Percentiles rank a stretch among this genome's conserved stretches.
These are phyloP conservation scores for Calonectria pseudoreteaudii DNA, from an alignment of 2,329 filamentous ascomycete genomes.

Conservation along the genomic window DNA sequence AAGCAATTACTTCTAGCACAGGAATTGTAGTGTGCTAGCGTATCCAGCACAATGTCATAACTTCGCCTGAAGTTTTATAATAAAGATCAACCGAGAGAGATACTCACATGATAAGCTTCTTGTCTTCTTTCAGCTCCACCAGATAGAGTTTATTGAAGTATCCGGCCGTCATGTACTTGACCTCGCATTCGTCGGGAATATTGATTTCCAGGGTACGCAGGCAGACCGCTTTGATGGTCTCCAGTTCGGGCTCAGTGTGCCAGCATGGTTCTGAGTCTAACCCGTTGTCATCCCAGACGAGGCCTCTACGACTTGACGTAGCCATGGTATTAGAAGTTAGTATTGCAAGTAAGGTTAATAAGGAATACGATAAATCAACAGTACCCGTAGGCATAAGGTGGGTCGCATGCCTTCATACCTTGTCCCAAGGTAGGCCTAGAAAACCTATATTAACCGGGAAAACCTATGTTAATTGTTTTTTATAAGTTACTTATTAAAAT, in stretches of 20 bases:
- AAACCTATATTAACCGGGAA: too few species aligned
- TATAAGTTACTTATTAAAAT: too few species aligned
- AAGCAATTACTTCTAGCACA: conserved; percentile 48
- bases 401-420: too few species aligned
- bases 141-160: conserved; percentile 41
- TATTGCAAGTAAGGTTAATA: too few species aligned
- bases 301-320: background rate
- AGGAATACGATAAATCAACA: too few species aligned
- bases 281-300: conserved; percentile 27
- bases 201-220: conserved; percentile 18
- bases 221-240: conserved; percentile 30
- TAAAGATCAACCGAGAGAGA: conserved; percentile 50
- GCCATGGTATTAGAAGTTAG: too few species aligned
- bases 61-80: conserved; percentile 52
- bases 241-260: conserved; percentile 27
- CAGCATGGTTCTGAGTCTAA: conserved; percentile 26
- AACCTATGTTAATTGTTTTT: too few species aligned
- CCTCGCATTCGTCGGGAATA: conserved; percentile 21
- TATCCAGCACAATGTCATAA: conserved; percentile 51
- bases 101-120: conserved; percentile 46
- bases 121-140: conserved; percentile 11
- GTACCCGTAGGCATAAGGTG: too few species aligned
- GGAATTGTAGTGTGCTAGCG: conserved; percentile 45
- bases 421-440: too few species aligned
- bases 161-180: conserved; percentile 26